Conservation (phyloP, 2,329 filamentous ascomycete genomes). For the Epichloe uncinata region DNA sequence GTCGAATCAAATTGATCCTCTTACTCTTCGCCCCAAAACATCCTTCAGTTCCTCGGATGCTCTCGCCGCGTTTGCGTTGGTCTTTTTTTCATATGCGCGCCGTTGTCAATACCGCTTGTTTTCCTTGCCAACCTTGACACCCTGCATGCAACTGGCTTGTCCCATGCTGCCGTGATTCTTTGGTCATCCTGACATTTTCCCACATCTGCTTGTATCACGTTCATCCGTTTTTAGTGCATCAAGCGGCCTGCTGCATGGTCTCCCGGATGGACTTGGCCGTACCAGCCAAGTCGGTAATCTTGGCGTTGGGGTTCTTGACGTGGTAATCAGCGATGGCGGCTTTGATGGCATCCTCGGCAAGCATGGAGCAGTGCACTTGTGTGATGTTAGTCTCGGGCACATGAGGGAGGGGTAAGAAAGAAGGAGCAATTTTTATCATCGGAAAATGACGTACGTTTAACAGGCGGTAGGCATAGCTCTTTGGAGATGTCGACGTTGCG, state of each 20-base stretch:
- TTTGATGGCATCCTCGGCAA: conserved; percentile 85
- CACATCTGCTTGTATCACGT: background rate
- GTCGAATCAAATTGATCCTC: no score
- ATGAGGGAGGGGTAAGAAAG: conserved; percentile 13
- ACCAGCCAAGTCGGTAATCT: conserved; percentile 62
- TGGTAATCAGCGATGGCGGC: conserved; percentile 84
- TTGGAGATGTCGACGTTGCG: conserved; percentile 98
- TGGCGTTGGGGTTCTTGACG: conserved; percentile 49
- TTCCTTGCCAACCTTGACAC: background rate
- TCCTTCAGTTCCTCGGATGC: no score
- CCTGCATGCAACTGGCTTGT: background rate
- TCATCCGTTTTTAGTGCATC: background rate
- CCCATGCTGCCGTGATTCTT: background rate
- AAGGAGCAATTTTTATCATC: background rate
- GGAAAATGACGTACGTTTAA: conserved; percentile 54
- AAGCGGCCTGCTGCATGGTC: conserved; percentile 8
- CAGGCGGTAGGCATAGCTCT: conserved; percentile 79
- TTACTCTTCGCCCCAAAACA: no score
- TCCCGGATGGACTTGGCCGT: conserved; percentile 32
- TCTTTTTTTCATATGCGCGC: no score
- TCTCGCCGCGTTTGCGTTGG: no score
- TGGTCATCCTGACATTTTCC: background rate
- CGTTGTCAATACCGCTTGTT: background rate
- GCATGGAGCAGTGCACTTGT: conserved; percentile 79
- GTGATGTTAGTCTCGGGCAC: background rate